Base-by-base conservation (phyloP, 192 early-diverging fungal species). In the Coemansia sp. region DNA sequence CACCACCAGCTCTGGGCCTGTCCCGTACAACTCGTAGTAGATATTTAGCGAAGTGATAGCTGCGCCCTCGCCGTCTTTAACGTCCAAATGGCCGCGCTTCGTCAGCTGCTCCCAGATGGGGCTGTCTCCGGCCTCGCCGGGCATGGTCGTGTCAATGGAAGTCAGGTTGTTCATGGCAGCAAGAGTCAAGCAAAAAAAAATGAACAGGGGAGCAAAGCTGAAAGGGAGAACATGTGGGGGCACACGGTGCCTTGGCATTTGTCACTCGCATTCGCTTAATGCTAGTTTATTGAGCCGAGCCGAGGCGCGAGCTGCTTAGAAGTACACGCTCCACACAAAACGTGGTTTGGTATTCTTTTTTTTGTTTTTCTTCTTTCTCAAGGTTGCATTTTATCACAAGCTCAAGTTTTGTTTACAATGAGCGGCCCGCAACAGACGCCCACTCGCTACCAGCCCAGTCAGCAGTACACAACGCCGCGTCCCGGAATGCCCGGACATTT, bases 21-120 rank as follows among this genome's bases (percentile, higher is more conserved):
- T 41, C 8, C 72, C 78, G 36, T 67, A 75, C 3, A 80, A 19
- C 50, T 80, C 78, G 61, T 80, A 80, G 65, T 80, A 75, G 14
- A 80, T 38, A 53, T 69, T 10, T 19, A 68, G 40, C 9, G 61
- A 36, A 1, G 33, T 7, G 8, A 24, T 36, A 5, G 15, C 19
- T 1, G 35, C 18, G 53, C 8, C 43, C 4, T 46, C 24, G 18
- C 37, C 59, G 44, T 33, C 19, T 21, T 34, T 36, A 15, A 78
- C 52, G 37, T 68, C 36, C n/a, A 78, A 22, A 4, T 58, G 67
- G 11, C 69, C 75, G 60, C 76, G 76, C 60, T 79, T 79, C 3
- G 59, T 18, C 14, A 79, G 66, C 3, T 63, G 60, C 26, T 65
- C 60, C 61, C 59, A 62, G 38, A 78, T 67, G 6, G 75, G 75